Conservation (phyloP, 345 rosid genomes). For the Mercurialis annua region DNA sequence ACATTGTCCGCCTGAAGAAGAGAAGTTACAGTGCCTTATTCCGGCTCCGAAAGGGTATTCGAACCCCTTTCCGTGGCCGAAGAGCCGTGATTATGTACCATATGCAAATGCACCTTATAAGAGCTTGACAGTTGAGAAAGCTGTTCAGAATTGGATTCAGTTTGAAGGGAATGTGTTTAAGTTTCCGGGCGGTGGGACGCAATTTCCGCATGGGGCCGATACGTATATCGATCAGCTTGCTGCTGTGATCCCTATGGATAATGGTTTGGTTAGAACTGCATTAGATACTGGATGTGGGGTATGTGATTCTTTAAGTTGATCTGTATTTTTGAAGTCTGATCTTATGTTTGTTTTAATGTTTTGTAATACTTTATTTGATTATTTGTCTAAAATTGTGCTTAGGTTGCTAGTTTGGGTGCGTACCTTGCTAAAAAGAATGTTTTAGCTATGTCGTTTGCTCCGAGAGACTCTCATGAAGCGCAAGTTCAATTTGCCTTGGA, state of each 20-base stretch:
- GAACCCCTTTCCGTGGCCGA: slow-evolving; percentile 33
- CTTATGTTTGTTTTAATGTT: neutral
- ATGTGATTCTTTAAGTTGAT: neutral
- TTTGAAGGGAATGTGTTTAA: slow-evolving; percentile 30
- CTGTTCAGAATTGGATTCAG: slow-evolving; percentile 36
- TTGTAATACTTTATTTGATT: slow-evolving; percentile 4
- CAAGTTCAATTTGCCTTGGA: slow-evolving; percentile 36
- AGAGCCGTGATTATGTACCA: slow-evolving; percentile 31
- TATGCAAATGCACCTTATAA: slow-evolving; percentile 36
- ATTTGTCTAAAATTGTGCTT: neutral
- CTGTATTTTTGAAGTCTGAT: neutral
- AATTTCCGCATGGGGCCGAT: slow-evolving; percentile 33
- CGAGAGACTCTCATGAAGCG: slow-evolving; percentile 37
- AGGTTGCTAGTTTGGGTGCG: slow-evolving; percentile 38
- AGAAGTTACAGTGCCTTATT: slow-evolving; percentile 33
- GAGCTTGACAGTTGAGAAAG: slow-evolving; percentile 37
- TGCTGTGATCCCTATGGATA: slow-evolving; percentile 30
- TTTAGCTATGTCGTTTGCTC: slow-evolving; percentile 33
- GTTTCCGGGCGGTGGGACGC: slow-evolving; percentile 35
- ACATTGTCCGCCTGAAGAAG: slow-evolving; percentile 29
- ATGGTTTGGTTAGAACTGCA: slow-evolving; percentile 35
- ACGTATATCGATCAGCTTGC: slow-evolving; percentile 32
- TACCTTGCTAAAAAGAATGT: slow-evolving; percentile 34
- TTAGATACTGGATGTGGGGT: slow-evolving; percentile 35
- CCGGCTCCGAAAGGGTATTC: slow-evolving; percentile 31